Conservation (phyloP, 2,329 filamentous ascomycete genomes). For the Apiospora arundinis region DNA sequence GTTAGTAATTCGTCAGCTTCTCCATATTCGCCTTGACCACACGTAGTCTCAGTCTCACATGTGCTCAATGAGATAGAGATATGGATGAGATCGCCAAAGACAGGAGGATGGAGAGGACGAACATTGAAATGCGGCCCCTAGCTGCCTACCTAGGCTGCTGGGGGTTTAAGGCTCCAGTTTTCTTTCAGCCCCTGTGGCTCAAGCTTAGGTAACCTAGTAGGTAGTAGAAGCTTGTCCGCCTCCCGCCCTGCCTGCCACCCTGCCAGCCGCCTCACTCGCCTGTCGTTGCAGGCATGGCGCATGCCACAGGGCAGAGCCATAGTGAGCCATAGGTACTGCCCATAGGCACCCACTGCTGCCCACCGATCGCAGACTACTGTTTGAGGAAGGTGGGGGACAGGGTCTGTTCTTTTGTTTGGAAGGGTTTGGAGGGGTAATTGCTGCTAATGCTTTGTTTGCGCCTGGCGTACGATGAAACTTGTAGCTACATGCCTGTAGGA, state of each 20-base stretch:
- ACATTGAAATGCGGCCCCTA: neutral
- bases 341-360: too few relatives aligned
- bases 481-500: neutral
- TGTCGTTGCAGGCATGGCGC: too few relatives aligned
- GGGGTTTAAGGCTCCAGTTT: neutral
- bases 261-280: too few relatives aligned
- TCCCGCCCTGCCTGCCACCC: too few relatives aligned
- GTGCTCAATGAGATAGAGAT: too few relatives aligned
- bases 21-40: too few relatives aligned
- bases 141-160: too few relatives aligned
- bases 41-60: too few relatives aligned
- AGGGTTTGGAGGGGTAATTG: constrained; percentile 8
- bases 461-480: neutral
- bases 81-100: neutral
- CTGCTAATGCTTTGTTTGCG: neutral
- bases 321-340: too few relatives aligned
- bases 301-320: too few relatives aligned
- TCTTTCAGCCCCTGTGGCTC: constrained; percentile 10
- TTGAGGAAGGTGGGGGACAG: constrained; percentile 16
- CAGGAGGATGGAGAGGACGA: neutral
- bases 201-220: neutral
- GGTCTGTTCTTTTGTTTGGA: constrained; percentile 9
- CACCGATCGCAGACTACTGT: neutral
- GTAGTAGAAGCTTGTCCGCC: neutral
- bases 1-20: too few relatives aligned